phyloP scores from a whole-genome alignment of 345 rosid species.

The Cochlearia excelsa region DNA sequence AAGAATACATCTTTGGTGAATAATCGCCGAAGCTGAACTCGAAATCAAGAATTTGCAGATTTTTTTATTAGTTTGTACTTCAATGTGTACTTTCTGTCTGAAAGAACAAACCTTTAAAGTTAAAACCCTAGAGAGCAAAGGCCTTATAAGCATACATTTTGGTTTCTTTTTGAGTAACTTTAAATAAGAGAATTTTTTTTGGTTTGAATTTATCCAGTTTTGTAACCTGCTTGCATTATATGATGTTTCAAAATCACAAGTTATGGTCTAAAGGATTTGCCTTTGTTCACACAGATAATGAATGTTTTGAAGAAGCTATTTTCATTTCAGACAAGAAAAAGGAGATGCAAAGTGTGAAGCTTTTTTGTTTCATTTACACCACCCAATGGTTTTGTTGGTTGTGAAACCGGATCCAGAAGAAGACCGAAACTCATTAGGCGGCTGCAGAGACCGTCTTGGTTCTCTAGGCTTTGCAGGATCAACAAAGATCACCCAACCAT shows the following conservation, averaged over 20 bases:
- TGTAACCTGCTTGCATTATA: background rate
- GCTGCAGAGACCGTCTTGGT: slow-evolving; percentile 37
- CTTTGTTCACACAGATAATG: background rate
- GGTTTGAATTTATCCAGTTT: background rate
- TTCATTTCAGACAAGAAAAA: slow-evolving; percentile 4
- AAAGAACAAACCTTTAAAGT: background rate
- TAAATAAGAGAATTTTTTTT: background rate
- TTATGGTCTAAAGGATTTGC: background rate
- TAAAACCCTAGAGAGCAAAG: slow-evolving; percentile 24
- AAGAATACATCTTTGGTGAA: slow-evolving; percentile 33
- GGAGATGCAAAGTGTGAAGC: background rate
- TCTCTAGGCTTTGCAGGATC: slow-evolving; percentile 87
- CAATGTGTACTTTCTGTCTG: slow-evolving; percentile 14
- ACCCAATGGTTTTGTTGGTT: slow-evolving; percentile 74
- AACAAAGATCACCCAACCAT: slow-evolving; percentile 95
- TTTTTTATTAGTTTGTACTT: background rate
- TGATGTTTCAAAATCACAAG: slow-evolving; percentile 1
- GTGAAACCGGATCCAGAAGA: slow-evolving; percentile 59
- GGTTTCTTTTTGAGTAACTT: too few species aligned
- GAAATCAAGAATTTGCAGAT: slow-evolving; percentile 15
- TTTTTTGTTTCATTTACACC: slow-evolving; percentile 53
- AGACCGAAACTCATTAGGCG: slow-evolving; percentile 21
- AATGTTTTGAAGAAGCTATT: slow-evolving; percentile 7
- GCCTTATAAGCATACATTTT: background rate
- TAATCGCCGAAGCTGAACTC: slow-evolving; percentile 9